These are phyloP conservation scores for Austroboletus eburneus DNA, from an alignment of 768 basidiomycete genomes.

Conservation along the genomic window DNA sequence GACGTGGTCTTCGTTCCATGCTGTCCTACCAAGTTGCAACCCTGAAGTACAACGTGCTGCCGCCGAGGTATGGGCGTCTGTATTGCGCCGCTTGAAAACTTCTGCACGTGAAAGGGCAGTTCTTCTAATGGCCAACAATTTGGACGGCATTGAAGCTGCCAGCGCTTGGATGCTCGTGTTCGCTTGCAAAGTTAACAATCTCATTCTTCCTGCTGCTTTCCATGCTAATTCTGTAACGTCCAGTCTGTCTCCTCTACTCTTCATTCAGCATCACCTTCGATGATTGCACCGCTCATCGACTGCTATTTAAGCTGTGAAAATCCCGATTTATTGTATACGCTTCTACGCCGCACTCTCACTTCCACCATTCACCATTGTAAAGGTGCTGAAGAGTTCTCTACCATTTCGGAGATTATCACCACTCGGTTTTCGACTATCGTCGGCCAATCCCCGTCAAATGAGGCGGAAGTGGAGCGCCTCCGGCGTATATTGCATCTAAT, in stretches of 20 bases:
- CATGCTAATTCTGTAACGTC: neutral
- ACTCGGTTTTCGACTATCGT: slow-evolving; percentile 31
- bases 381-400: slow-evolving; percentile 56
- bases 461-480: slow-evolving; percentile 35
- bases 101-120: slow-evolving; percentile 55
- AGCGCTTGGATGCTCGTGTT: slow-evolving; percentile 72
- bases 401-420: slow-evolving; percentile 52
- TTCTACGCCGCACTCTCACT: slow-evolving; percentile 71
- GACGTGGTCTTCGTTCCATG: slow-evolving; percentile 56
- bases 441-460: slow-evolving; percentile 1
- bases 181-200: slow-evolving; percentile 63
- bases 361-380: slow-evolving; percentile 83
- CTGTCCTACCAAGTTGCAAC: slow-evolving; percentile 52
- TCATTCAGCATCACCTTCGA: slow-evolving; percentile 67
- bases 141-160: slow-evolving; percentile 54
- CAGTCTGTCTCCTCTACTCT: slow-evolving; percentile 82
- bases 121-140: slow-evolving; percentile 46
- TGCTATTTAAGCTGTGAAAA: slow-evolving; percentile 45
- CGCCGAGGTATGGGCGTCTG: slow-evolving; percentile 84
- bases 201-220: slow-evolving; percentile 4
- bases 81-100: slow-evolving; percentile 67
- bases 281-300: slow-evolving; percentile 55
- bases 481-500: slow-evolving; percentile 54
- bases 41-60: slow-evolving; percentile 72
- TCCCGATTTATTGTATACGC: slow-evolving; percentile 43